Evolutionary conservation across 2,329 filamentous ascomycete genomes (phyloP), one percentile per base, ranked within the genome.

Genomic region (Fusarium clavum): DNA sequence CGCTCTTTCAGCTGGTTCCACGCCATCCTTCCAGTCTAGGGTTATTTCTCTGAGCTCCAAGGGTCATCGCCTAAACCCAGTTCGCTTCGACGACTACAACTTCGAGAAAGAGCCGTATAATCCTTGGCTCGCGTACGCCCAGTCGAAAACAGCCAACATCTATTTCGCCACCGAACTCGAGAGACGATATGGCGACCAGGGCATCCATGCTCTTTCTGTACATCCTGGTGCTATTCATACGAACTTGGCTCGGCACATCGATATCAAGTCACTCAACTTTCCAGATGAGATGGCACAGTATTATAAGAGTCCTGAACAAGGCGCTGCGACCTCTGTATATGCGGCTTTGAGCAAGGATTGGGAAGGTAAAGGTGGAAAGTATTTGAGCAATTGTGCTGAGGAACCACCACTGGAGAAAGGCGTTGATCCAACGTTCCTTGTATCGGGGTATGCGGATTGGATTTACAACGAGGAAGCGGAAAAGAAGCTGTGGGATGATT

Each of bases 41-140:
- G 82, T 88, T 4, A 78, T 89, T 47, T 75, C 77, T 1, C 72
- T 87, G 2, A 79, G 83, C 0, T 84, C 82, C 3, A 69, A 78
- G 1, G 84, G 72, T 3, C 86, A 88, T 11, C 64, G 70, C 1
- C 10, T 34, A 1, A 34, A 53, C 6, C 47, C 24, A 8, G 41
- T 73, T 22, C 64, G 57, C 14, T 58, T 64, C 47, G 56, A 58
- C 2, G 71, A 75, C 25, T 67, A 64, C 16, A 71, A 71, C 12
- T 57, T 57, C 5, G 57, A 73, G 5, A 64, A 71, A 2, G 57
- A 65, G 1, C 22, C 25, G 1, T 75, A 73, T 4, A 3, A 64
- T 1, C 63, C 64, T 0, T 71, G 71, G 69, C 18, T 55, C 0
- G 67, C 73, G 2, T 73, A 75, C 6, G 71, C 40, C 0, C 71